Conservation (phyloP, 352 stramenopile species). For the Phytophthora citrophthora region DNA sequence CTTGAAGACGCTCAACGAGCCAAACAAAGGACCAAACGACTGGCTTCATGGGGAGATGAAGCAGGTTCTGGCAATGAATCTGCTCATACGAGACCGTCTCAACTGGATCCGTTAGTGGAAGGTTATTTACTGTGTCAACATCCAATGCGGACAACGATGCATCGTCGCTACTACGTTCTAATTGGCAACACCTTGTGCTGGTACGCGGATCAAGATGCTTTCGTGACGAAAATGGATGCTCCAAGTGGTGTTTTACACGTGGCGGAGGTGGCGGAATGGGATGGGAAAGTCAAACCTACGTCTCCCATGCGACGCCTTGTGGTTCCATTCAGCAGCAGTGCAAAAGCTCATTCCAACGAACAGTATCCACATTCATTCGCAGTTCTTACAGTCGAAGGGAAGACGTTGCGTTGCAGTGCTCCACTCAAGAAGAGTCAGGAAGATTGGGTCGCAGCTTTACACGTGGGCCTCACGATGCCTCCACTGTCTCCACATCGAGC, state of each 20-base stretch:
- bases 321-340: slow-evolving; percentile 25
- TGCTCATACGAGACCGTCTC: slow-evolving; percentile 40
- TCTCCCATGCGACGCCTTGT: slow-evolving; percentile 32
- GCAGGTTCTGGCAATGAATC: neutral
- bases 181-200: slow-evolving; percentile 82
- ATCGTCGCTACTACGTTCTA: slow-evolving; percentile 81
- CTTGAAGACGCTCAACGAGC: slow-evolving; percentile 64
- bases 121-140: slow-evolving; percentile 80
- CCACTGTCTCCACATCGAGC: slow-evolving; percentile 77
- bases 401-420: slow-evolving; percentile 67
- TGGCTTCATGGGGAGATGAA: slow-evolving; percentile 65
- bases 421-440: slow-evolving; percentile 66
- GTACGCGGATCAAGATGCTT: slow-evolving; percentile 78
- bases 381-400: slow-evolving; percentile 71
- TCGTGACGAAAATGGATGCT: slow-evolving; percentile 45
- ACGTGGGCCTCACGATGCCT: slow-evolving; percentile 80
- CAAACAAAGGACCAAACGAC: slow-evolving; percentile 54
- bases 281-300: slow-evolving; percentile 50
- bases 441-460: slow-evolving; percentile 74
- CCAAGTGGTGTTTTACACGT: slow-evolving; percentile 76
- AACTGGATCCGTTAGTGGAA: slow-evolving; percentile 72
- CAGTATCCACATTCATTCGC: slow-evolving; percentile 62
- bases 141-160: slow-evolving; percentile 63
- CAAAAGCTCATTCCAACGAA: slow-evolving; percentile 41
- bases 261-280: slow-evolving; percentile 64